A percentile compares a stretch with the other conserved stretches of the same genome.
These are phyloP conservation scores for Geotrichum citri-aurantii DNA, from an alignment of 1,139 yeast species.

Conservation along the genomic window DNA sequence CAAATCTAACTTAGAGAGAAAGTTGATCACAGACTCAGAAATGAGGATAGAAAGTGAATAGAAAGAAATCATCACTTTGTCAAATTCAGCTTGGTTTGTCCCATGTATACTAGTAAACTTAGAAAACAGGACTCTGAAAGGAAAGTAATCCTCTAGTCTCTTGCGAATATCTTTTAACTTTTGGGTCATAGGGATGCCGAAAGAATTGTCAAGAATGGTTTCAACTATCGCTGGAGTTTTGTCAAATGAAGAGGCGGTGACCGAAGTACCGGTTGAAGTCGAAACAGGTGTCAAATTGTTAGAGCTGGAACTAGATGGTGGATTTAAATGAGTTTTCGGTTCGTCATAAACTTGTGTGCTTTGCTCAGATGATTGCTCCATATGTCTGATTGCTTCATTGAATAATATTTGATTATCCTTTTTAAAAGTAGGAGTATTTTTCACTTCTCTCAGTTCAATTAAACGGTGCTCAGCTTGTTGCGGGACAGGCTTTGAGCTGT, in stretches of 20 bases:
- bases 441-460: not conserved
- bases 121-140: not conserved
- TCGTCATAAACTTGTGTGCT: not conserved
- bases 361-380: not conserved
- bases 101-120: not conserved
- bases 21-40: constrained; percentile 5
- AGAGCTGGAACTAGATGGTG: not conserved
- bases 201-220: not conserved
- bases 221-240: too few relatives aligned
- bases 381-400: not conserved
- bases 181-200: not conserved
- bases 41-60: not conserved
- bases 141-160: not conserved
- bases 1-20: not conserved
- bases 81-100: not conserved
- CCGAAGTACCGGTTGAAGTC: not conserved
- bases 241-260: too few relatives aligned
- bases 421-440: not conserved
- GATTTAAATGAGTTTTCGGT: not conserved
- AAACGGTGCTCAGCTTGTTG: not conserved
- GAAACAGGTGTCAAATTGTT: not conserved
- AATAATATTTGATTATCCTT: too few relatives aligned
- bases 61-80: not conserved
- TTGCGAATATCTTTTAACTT: not conserved
- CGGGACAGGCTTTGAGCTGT: not conserved